These are phyloP conservation scores for Colletotrichum sp. DNA, from an alignment of 2,329 filamentous ascomycete species.

Conservation along the genomic window DNA sequence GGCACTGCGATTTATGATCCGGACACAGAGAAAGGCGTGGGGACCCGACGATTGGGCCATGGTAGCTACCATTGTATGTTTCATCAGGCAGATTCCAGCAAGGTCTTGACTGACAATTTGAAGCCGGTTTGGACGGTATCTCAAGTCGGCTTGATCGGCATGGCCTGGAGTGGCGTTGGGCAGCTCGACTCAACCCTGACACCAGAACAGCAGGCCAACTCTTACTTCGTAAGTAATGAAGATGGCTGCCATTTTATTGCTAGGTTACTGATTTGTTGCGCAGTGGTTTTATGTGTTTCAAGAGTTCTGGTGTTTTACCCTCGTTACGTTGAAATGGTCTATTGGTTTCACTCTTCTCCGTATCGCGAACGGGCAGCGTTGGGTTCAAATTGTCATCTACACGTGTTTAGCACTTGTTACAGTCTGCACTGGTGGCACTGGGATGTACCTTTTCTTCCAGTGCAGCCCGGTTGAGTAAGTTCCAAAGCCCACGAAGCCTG, in stretches of 20 bases:
- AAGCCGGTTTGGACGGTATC: constrained; percentile 9
- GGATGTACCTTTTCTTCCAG: constrained; percentile 18
- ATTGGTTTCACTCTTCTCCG: constrained; percentile 13
- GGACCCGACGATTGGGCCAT: constrained; percentile 19
- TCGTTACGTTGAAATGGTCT: constrained; percentile 13
- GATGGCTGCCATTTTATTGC: too few species aligned
- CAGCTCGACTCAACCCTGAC: constrained; percentile 1
- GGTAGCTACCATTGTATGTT: constrained; percentile 15
- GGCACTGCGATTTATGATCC: constrained; percentile 6
- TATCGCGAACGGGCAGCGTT: constrained; percentile 10
- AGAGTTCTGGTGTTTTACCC: constrained; percentile 18
- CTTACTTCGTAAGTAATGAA: constrained; percentile 1
- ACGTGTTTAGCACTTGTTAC: constrained; percentile 8
- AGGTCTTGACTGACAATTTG: neutral
- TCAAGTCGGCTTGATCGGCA: constrained; percentile 6
- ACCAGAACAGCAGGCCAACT: neutral
- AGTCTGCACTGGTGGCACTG: constrained; percentile 15
- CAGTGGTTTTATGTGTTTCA: constrained; percentile 19
- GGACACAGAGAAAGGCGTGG: constrained; percentile 17
- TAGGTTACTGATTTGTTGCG: neutral
- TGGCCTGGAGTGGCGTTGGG: constrained; percentile 20
- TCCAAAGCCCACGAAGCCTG: neutral
- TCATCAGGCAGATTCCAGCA: too few species aligned
- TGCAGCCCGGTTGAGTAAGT: constrained; percentile 16
- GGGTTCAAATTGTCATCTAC: constrained; percentile 15